Evolutionary conservation across 1,284 basidiomycete genomes (phyloP), one percentile per base, ranked within the genome.

Genomic region (Sphaerobolus stellatus): DNA sequence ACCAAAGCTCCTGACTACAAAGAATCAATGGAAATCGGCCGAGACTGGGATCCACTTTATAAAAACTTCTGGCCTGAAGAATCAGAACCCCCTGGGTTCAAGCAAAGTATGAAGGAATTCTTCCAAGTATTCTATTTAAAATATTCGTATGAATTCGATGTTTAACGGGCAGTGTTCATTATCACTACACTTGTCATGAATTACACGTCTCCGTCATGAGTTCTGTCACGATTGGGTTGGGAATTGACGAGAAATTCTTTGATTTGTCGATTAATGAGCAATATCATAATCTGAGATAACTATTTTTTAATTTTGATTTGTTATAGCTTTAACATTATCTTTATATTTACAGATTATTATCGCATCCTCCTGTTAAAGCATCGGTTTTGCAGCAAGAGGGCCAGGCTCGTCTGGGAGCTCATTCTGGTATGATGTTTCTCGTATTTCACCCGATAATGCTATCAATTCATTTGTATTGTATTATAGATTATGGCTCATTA

Each of bases 401-500:
- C 1, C 85, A 88, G 64, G 82, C 86, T n/a, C 77, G 90, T 36
- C 89, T 88, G 20, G 90, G 88, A 18, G 83, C 87, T 24, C 90
- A 92, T 64, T 88, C 86, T 45, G 87, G 86, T 80, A 58, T 48
- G 71, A n/a, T n/a, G n/a, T n/a, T n/a, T n/a, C n/a, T n/a, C n/a
- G n/a, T n/a, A n/a, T n/a, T n/a, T n/a, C n/a, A n/a, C n/a, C n/a
- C n/a, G n/a, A n/a, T n/a, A n/a, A n/a, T n/a, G n/a, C n/a, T n/a
- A n/a, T n/a, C n/a, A n/a, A n/a, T 36, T 29, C 46, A 61, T 27
- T 62, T 22, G 4, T 52, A 14, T 40, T n/a, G n/a, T n/a, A n/a
- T n/a, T n/a, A n/a, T n/a, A n/a, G 89, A 92, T 69, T 94, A 93
- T 62, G 92, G 92, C 5, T 88, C 89, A 14, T 69, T 92, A 62